Conservation (phyloP, 164 flowering plant species). For the Umbilicus rupestris region DNA sequence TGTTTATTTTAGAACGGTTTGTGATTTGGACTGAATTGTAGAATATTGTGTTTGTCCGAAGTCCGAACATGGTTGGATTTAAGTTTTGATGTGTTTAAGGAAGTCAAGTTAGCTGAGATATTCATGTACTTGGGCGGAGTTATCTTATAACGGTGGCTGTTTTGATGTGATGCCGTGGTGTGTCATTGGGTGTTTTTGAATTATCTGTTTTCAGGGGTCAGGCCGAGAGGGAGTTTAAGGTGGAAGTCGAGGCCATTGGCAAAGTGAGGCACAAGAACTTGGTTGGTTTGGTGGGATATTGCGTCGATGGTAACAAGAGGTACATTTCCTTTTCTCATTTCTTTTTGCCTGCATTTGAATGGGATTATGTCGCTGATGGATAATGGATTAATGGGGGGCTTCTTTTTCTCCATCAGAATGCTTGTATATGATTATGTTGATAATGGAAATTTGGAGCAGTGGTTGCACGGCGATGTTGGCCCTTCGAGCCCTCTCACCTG, state of each 20-base stretch:
- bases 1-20: neutral
- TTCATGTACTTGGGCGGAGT: neutral
- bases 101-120: neutral
- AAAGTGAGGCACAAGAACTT: constrained; percentile 88
- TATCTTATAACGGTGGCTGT: neutral
- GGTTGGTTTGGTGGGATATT: constrained; percentile 76
- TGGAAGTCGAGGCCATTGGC: constrained; percentile 94
- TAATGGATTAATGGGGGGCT: constrained; percentile 5
- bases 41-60: neutral
- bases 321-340: constrained; percentile 9
- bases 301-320: constrained; percentile 74
- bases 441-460: constrained; percentile 92
- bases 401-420: constrained; percentile 40
- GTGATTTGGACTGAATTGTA: neutral
- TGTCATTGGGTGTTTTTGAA: neutral
- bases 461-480: constrained; percentile 91
- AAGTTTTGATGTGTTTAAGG: neutral
- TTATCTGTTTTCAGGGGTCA: constrained; percentile 51
- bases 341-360: neutral
- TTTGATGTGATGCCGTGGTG: neutral
- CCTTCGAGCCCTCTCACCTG: constrained; percentile 71
- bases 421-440: constrained; percentile 83
- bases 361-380: neutral
- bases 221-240: constrained; percentile 84
- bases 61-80: neutral